These are phyloP conservation scores for Saturnispora quitensis DNA, from an alignment of 805 yeast species.

Conservation along the genomic window DNA sequence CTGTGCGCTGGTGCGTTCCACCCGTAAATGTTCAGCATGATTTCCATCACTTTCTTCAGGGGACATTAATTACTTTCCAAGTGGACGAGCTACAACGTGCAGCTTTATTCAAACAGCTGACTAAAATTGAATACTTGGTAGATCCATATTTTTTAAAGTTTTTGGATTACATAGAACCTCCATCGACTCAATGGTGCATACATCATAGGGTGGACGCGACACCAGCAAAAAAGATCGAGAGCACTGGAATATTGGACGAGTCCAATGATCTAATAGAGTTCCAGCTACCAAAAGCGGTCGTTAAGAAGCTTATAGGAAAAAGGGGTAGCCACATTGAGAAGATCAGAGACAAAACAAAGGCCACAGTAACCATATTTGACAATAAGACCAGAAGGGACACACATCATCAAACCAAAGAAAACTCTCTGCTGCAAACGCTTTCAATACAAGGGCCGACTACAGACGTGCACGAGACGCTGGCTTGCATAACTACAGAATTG, in stretches of 20 bases:
- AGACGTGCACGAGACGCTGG: neutral
- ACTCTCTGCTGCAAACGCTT: neutral
- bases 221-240: neutral
- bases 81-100: neutral
- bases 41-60: neutral
- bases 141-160: neutral
- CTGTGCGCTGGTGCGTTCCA: neutral
- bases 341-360: slow-evolving; percentile 28
- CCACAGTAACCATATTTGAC: slow-evolving; percentile 33
- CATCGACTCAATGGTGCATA: neutral
- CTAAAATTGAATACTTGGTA: neutral
- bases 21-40: neutral
- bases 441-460: neutral
- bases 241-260: neutral
- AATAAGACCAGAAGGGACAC: slow-evolving; percentile 7
- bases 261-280: neutral
- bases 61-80: neutral
- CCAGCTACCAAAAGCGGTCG: slow-evolving; percentile 7
- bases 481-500: neutral
- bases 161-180: neutral
- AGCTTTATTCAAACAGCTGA: neutral
- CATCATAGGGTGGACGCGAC: neutral
- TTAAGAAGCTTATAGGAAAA: slow-evolving; percentile 35
- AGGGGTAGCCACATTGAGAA: slow-evolving; percentile 32
- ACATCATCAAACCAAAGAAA: neutral